Percentiles rank a stretch among this genome's conserved stretches.
Conservation (phyloP, 1,284 basidiomycete genomes). For the Pascua sp. region DNA sequence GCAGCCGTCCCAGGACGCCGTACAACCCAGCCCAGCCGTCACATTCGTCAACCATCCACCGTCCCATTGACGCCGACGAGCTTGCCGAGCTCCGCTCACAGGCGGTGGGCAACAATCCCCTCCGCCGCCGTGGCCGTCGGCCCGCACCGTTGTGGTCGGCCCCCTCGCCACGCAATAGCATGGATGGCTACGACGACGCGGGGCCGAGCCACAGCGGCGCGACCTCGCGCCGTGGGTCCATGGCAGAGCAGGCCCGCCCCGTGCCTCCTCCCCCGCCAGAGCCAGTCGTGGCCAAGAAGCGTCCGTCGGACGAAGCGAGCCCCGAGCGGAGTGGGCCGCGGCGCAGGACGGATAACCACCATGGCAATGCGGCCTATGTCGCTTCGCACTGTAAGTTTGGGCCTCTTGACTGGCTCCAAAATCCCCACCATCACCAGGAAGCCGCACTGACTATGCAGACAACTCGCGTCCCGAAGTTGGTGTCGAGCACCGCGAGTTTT, state of each 20-base stretch:
- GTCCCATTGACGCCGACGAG: conserved; percentile 34
- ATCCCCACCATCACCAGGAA: not conserved
- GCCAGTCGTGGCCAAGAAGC: conserved; percentile 17
- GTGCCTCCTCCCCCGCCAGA: not conserved
- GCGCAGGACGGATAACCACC: conserved; percentile 16
- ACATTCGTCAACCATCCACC: conserved; percentile 18
- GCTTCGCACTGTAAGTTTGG: conserved; percentile 22
- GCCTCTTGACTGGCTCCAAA: conserved; percentile 18
- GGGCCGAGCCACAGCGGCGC: conserved; percentile 2
- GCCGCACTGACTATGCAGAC: conserved; percentile 57
- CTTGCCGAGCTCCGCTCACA: conserved; percentile 19
- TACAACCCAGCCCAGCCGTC: conserved; percentile 26
- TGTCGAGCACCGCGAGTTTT: conserved; percentile 74
- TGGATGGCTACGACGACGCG: conserved; percentile 1
- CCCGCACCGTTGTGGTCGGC: conserved; percentile 39
- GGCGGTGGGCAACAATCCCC: conserved; percentile 33
- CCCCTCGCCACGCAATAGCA: conserved; percentile 21
- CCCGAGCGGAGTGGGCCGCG: too few relatives aligned
- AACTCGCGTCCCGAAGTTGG: conserved; percentile 90
- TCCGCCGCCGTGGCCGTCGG: conserved; percentile 17
- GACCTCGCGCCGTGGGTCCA: conserved; percentile 12
- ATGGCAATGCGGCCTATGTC: conserved; percentile 32
- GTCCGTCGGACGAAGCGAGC: not conserved
- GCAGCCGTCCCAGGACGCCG: conserved; percentile 4
- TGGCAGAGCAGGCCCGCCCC: not conserved